These are phyloP conservation scores for Blastomyces gilchristii DNA, from an alignment of 2,329 filamentous ascomycete genomes.

Conservation along the genomic window DNA sequence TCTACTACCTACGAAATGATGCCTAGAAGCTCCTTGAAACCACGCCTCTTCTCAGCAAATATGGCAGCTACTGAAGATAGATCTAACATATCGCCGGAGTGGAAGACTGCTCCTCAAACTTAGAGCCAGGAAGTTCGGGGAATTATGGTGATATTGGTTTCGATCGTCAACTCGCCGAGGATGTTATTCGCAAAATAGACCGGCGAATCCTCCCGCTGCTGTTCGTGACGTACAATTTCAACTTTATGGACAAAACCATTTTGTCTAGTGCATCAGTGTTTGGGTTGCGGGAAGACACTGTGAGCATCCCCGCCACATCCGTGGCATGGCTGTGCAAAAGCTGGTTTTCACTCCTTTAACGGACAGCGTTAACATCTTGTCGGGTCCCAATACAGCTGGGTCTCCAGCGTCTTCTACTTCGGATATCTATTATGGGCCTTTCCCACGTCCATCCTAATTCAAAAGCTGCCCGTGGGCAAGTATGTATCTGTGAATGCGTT, in stretches of 20 bases:
- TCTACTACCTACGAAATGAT: not conserved
- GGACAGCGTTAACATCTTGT: conserved; percentile 31
- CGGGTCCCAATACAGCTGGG: conserved; percentile 44
- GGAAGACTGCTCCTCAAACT: not conserved
- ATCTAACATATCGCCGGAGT: too few relatives aligned
- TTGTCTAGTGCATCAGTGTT: conserved; percentile 48
- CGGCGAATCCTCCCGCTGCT: conserved; percentile 45
- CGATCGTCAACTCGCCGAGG: not conserved
- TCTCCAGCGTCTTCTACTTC: conserved; percentile 43
- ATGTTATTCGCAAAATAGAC: conserved; percentile 48
- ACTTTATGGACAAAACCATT: conserved; percentile 54
- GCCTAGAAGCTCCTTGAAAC: not conserved
- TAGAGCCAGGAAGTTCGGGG: not conserved
- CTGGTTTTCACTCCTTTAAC: conserved; percentile 22
- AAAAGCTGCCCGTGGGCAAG: conserved; percentile 41
- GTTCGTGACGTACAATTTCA: conserved; percentile 49
- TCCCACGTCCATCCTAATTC: conserved; percentile 32
- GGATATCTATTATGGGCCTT: conserved; percentile 41
- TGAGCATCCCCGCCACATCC: not conserved
- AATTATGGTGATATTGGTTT: not conserved
- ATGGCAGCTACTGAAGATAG: not conserved
- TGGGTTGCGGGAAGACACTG: conserved; percentile 33
- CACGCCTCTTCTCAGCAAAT: not conserved
- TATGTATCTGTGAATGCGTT: conserved; percentile 39
- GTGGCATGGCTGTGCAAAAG: not conserved